Percentiles rank a stretch among this genome's conserved stretches.
Evolutionary conservation across 192 early-diverging fungal species (phyloP).

Genomic region (Coemansia sp.): DNA sequence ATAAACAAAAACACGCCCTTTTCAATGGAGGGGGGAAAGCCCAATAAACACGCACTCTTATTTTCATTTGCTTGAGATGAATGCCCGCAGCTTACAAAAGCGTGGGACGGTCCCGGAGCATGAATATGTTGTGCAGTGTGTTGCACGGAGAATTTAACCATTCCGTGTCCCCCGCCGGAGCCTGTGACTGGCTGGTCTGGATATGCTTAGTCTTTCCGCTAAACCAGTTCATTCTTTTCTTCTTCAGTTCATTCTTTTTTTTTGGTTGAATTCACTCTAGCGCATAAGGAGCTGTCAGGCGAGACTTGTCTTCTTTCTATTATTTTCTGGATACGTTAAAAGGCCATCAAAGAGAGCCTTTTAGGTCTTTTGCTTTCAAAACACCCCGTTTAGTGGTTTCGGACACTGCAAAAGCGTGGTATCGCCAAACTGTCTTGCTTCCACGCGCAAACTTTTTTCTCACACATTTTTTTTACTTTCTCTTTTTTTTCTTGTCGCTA

Average conservation of each 20-base stretch:
- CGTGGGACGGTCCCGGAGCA: too few species aligned
- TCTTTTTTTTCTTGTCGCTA: conserved; percentile 6
- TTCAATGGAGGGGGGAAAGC: too few species aligned
- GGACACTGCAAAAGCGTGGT: conserved; percentile 8
- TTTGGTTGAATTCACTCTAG: not conserved
- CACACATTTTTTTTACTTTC: conserved; percentile 11
- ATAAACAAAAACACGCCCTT: too few species aligned
- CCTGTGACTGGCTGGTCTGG: conserved; percentile 9
- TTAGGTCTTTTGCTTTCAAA: too few species aligned
- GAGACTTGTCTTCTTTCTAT: not conserved
- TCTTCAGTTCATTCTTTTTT: not conserved
- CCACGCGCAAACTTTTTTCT: conserved; percentile 12
- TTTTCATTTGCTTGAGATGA: too few species aligned
- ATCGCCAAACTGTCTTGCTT: conserved; percentile 4
- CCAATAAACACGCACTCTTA: too few species aligned
- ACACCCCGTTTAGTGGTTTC: conserved; percentile 1
- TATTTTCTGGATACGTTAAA: not conserved
- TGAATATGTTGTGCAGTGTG: too few species aligned
- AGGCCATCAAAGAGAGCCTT: too few species aligned
- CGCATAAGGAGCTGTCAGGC: not conserved
- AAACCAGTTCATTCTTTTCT: too few species aligned
- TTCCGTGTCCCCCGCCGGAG: not conserved
- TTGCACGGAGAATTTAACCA: too few species aligned
- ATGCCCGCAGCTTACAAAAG: too few species aligned
- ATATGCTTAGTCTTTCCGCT: not conserved